Evolutionary conservation across 2,329 filamentous ascomycete species (phyloP).

Genomic region (Colletotrichum costaricense): DNA sequence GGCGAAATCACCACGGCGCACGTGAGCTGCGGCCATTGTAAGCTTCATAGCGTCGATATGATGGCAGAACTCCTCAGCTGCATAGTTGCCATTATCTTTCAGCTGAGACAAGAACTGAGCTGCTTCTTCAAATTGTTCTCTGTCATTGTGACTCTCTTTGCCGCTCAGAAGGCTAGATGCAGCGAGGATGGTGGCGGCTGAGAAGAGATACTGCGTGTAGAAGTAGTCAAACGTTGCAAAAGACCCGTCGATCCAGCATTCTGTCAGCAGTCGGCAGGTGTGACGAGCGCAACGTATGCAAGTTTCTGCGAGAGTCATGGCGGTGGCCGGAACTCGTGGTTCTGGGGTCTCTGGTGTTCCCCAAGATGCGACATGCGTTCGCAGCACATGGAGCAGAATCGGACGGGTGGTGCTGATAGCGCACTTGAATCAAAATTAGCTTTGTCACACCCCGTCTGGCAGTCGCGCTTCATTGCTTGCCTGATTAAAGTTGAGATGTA

Average conservation of each 20-base stretch:
- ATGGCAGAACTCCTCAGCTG: slow-evolving; percentile 53
- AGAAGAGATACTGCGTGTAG: slow-evolving; percentile 59
- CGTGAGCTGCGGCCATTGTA: slow-evolving; percentile 37
- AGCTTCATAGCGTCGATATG: slow-evolving; percentile 51
- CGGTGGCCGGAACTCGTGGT: slow-evolving; percentile 44
- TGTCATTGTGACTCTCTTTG: slow-evolving; percentile 46
- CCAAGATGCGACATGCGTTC: slow-evolving; percentile 42
- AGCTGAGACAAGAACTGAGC: slow-evolving; percentile 52
- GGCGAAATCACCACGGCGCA: slow-evolving; percentile 17
- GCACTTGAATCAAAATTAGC: slow-evolving; percentile 37
- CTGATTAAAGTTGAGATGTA: slow-evolving; percentile 49
- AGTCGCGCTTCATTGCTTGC: background rate
- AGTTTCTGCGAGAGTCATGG: slow-evolving; percentile 53
- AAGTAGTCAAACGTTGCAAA: slow-evolving; percentile 60
- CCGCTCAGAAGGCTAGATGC: slow-evolving; percentile 52
- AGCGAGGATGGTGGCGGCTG: slow-evolving; percentile 55
- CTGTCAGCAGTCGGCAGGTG: slow-evolving; percentile 53
- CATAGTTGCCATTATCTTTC: slow-evolving; percentile 52
- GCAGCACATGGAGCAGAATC: slow-evolving; percentile 47
- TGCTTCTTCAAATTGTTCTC: slow-evolving; percentile 52
- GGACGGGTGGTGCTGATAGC: slow-evolving; percentile 48
- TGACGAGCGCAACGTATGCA: slow-evolving; percentile 58
- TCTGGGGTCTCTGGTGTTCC: slow-evolving; percentile 35
- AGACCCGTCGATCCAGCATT: slow-evolving; percentile 58
- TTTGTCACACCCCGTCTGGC: accelerated